Conservation (phyloP, 495 filamentous ascomycete genomes). For the Geoglossum glabrum region DNA sequence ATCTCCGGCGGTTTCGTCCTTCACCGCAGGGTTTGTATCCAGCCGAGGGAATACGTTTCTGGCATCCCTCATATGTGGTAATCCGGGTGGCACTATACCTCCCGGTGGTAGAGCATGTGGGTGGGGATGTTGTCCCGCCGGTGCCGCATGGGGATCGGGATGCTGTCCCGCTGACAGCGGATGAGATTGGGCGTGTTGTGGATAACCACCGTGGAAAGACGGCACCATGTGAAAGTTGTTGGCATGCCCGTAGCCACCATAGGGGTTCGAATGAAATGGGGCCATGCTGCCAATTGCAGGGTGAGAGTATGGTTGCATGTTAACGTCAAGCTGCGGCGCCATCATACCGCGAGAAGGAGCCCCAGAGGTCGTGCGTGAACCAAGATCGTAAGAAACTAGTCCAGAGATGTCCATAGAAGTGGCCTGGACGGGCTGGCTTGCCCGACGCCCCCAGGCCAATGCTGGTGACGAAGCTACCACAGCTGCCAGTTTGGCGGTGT, state of each 20-base stretch:
- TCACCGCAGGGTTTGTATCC: neutral
- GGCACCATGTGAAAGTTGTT: neutral
- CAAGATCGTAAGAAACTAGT: neutral
- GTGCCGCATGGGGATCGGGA: neutral
- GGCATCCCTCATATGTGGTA: neutral
- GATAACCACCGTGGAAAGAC: neutral
- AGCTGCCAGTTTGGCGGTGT: constrained; percentile 5
- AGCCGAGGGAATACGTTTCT: neutral
- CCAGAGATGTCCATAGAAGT: constrained; percentile 5
- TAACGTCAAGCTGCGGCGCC: constrained; percentile 2
- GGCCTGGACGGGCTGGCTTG: neutral
- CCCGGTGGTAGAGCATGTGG: neutral
- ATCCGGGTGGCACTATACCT: neutral
- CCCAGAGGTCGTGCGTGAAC: neutral
- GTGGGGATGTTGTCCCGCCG: neutral
- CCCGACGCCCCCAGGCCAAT: constrained; percentile 4
- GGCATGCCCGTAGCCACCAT: constrained; percentile 1
- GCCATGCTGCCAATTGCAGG: constrained; percentile 1
- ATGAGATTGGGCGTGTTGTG: neutral
- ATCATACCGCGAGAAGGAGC: constrained; percentile 2
- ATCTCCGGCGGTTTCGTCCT: neutral
- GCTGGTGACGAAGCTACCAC: constrained; percentile 5
- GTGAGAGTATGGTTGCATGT: constrained; percentile 2
- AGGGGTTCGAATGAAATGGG: neutral
- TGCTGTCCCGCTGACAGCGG: neutral